Evolutionary conservation across 352 stramenopile species (phyloP), one percentile per base, ranked within the genome.

Genomic region (Phytophthora agathidicida): DNA sequence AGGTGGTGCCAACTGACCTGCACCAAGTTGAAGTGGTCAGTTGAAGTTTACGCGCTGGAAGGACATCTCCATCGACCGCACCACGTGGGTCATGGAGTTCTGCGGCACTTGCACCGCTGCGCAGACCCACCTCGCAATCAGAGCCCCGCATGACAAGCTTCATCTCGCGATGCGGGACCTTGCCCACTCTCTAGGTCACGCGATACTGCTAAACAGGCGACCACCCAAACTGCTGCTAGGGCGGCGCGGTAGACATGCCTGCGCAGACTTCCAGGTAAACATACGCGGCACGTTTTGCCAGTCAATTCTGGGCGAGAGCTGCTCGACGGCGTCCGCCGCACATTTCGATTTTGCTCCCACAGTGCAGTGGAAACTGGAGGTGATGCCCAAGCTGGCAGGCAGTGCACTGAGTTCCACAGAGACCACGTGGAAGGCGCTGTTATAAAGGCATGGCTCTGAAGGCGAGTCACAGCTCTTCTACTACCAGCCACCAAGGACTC

Each of bases 201-300:
- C 48, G 19, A 37, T 51, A 8, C 20, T 27, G 10, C 19, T 16
- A 35, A 36, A 3, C 32, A 19, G 7, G 35, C 22, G 20, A 48
- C n/a, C 48, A 54, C 48, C 41, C 32, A 51, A 59, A 49, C 48
- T 52, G 55, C 55, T 59, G 55, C 37, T 58, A 44, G 55, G 20
- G 35, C 36, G n/a, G 44, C 44, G 51, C 28, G 24, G 44, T 24
- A 45, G 41, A 28, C 41, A 60, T 51, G 43, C 36, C 16, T 26
- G 32, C 19, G 14, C 27, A 49, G 20, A 6, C 35, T 63, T 56
- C 55, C 45, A 42, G 23, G 30, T 24, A 53, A 65, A 65, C 56
- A 65, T 51, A 52, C 56, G 56, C 31, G 38, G n/a, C 11, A 7
- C 23, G 24, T 51, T 42, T 49, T 16, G 31, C 14, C 28, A 26